Evolutionary conservation across 148 eudicot species (phyloP).

Genomic region (Camellia lanceoleosa): DNA sequence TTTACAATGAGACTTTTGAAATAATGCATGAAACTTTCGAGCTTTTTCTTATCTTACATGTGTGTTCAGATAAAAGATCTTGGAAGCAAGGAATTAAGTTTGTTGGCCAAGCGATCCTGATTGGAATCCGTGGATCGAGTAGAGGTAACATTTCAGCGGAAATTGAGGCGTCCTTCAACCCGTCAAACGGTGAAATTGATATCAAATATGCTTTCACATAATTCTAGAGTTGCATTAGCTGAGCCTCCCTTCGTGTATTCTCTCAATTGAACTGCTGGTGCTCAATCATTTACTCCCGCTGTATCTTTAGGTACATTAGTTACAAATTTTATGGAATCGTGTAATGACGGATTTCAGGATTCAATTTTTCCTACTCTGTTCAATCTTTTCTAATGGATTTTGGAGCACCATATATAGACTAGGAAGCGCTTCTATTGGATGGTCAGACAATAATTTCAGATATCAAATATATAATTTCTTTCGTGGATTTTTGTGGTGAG

Average conservation of each 20-base stretch:
- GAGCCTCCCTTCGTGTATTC: background rate
- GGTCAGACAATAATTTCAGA: too few relatives aligned
- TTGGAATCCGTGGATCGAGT: constrained; percentile 21
- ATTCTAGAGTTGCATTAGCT: background rate
- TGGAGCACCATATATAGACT: too few relatives aligned
- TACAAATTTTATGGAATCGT: background rate
- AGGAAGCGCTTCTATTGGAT: too few relatives aligned
- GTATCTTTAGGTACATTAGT: background rate
- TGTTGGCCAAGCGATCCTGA: constrained; percentile 47
- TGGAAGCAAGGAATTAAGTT: constrained; percentile 95
- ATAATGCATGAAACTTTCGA: background rate
- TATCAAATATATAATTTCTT: too few relatives aligned
- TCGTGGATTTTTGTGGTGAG: too few relatives aligned
- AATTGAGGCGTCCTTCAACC: constrained; percentile 57
- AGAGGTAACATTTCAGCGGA: constrained; percentile 33
- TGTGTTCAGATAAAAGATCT: constrained; percentile 57
- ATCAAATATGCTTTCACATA: constrained; percentile 26
- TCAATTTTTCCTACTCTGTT: too few relatives aligned
- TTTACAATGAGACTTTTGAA: background rate
- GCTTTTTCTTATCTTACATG: background rate
- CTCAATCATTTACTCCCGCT: background rate
- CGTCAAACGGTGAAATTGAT: constrained; percentile 54
- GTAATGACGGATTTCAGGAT: too few relatives aligned
- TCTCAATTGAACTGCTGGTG: background rate
- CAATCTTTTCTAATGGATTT: too few relatives aligned